Base-by-base conservation (phyloP, 2,329 filamentous ascomycete species). In the Coniochaeta prunicola region DNA sequence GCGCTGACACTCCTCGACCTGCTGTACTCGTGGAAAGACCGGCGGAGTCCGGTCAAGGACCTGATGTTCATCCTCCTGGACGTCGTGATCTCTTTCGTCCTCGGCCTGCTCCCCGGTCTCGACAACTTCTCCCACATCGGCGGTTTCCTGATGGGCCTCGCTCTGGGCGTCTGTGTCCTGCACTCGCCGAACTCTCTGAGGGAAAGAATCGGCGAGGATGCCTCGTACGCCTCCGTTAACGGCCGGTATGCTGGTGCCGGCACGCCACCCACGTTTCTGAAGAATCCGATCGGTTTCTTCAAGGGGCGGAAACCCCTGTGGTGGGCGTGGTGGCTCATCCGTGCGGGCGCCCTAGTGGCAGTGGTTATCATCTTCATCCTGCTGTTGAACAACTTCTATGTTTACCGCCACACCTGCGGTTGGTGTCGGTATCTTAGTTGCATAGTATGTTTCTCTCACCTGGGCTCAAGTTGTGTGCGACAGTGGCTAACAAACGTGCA, bases 121-220 rank as follows among this genome's bases (percentile, higher is more conserved):
- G 94, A 99, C 78, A 99, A 99, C 73, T 99, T 97, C 73, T 90
- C 91, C 17, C 94, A 99, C 66, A 97, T 99, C 62, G 94, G 94
- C 58, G 94, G 94, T 1, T 97, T 97, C 72, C 75, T 96, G 56
- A 96, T 96, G 86, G 94, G 94, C 1, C 76, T 99, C 7, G 88
- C 88, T 0, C 83, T 97, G 1, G 94, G 94, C 13, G 80, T 97
- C 57, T 96, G 88, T 62, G 80, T 99, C 30, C 79, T 99, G 61
- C 92, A 93, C 69, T 97, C 92, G 3, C 94, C 94, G 1, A 90
- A 92, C 63, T 80, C 86, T 1, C 80, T 97, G 21, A 85, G 92
- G 34, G 80, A 87, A 60, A 85, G 88, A 50, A 89, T 92, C 59
- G 89, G 89, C 15, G 78, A 85, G 53, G 85, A 88, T 24, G 81